Evolutionary conservation across 1,139 yeast species (phyloP).

Genomic region (Taphrina communis): DNA sequence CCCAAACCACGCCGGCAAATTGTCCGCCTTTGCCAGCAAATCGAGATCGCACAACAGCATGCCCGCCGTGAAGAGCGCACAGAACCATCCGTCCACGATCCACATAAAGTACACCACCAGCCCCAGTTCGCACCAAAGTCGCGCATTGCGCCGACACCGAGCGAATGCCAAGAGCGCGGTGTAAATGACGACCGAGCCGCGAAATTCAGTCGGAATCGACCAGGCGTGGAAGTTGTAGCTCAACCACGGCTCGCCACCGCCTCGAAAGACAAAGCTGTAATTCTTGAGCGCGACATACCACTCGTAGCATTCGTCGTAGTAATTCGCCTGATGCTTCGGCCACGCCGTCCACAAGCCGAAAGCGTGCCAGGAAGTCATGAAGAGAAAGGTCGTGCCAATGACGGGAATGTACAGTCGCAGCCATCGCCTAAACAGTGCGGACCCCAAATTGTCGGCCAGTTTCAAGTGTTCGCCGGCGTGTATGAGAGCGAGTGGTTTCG

Average conservation of each 20-base stretch:
- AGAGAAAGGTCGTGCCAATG: slow-evolving; percentile 37
- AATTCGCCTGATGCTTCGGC: slow-evolving; percentile 31
- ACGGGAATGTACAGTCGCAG: slow-evolving; percentile 34
- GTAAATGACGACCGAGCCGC: slow-evolving; percentile 37
- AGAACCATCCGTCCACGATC: slow-evolving; percentile 40
- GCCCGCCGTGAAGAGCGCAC: slow-evolving; percentile 27
- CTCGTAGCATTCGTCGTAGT: slow-evolving; percentile 12
- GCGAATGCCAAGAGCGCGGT: slow-evolving; percentile 24
- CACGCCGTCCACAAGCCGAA: slow-evolving; percentile 35
- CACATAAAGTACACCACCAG: slow-evolving; percentile 27
- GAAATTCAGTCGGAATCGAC: slow-evolving; percentile 36
- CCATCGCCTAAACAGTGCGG: slow-evolving; percentile 34
- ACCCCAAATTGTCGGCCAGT: slow-evolving; percentile 19
- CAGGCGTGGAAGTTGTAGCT: slow-evolving; percentile 38
- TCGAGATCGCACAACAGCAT: slow-evolving; percentile 37
- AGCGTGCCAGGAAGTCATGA: slow-evolving; percentile 39
- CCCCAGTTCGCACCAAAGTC: slow-evolving; percentile 24
- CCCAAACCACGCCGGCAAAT: slow-evolving; percentile 10
- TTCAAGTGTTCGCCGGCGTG: slow-evolving; percentile 27
- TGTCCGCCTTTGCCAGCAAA: slow-evolving; percentile 14
- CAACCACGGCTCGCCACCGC: slow-evolving; percentile 35
- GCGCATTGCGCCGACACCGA: slow-evolving; percentile 17
- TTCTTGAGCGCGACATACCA: slow-evolving; percentile 35
- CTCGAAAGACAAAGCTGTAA: slow-evolving; percentile 29
- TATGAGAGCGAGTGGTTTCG: slow-evolving; percentile 30